Evolutionary conservation across 2,329 filamentous ascomycete species (phyloP), one percentile per base, ranked within the genome.

Genomic region (Claviceps paspali): DNA sequence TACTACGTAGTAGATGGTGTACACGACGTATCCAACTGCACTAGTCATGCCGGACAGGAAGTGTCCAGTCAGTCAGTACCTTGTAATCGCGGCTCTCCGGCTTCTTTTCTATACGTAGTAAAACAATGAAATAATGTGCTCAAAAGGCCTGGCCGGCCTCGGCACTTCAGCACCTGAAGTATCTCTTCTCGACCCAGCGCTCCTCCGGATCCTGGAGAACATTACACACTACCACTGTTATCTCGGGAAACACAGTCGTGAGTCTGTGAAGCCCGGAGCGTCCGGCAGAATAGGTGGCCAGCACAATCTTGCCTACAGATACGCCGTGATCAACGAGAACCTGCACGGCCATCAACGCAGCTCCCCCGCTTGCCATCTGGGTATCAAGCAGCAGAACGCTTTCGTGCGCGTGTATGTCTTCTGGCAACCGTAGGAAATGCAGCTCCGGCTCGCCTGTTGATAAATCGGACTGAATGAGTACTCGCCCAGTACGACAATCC

Each of bases 301-400:
- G 79, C 24, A 95, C 83, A 45, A 98, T 94, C 45, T 70, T 79
- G 32, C 84, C 73, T 52, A 91, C 79, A 5, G 74, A 63, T 6
- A 96, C 87, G 9, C 91, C 91, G 52, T 96, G 87, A 55, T 98
- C 91, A 12, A 94, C 76, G 37, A 98, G 64, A n/a, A 96, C 84
- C 52, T 91, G 82, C 29, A 96, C 87, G 1, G 91, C 86, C 91
- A 98, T 98, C 40, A 98, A 63, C 1, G 74, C 75, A 12, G 76
- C 73, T 26, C 87, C 88, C 30, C 91, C 91, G 43, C 80, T 87
- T 19, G 84, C 85, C 82, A 96, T 95, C 54, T 98, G 91, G 11
- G 87, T 79, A 56, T 96, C 91, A 15, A 96, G 65, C 6, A 98
- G 65, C 42, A 98, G 65, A 14, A 98, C 85, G 35, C 80, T 80